Evolutionary conservation across 495 filamentous ascomycete species (phyloP), one percentile per base, ranked within the genome.

Genomic region (Penicillium salamii): DNA sequence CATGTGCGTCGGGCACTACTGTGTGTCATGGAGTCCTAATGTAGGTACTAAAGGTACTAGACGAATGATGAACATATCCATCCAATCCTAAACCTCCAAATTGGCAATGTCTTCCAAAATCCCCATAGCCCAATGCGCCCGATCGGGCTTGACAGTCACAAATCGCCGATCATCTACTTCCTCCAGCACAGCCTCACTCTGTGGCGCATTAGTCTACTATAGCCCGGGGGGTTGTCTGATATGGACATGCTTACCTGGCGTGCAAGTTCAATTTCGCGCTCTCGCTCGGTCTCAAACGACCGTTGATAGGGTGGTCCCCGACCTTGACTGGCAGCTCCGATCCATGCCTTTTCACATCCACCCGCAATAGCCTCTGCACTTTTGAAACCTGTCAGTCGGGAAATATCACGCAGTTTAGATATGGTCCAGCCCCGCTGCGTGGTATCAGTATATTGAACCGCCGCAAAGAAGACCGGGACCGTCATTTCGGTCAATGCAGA

Each of bases 321-420:
- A 3, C 89, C 89, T 50, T 84, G 66, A 46, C 82, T 78, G 0
- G 82, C 86, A 9, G 85, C 81, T 52, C 81, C 83, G 35, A 80
- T 74, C 93, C 93, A 98, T 4, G 83, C 78, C 11, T 78, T 82
- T 63, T 97, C 91, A 66, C 90, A 96, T 2, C 90, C 90, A 37
- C 78, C 67, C 9, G 89, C 87, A 48, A 97, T 90, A 28, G 89
- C 78, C 31, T 82, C 76, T 17, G 89, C 85, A 1, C 83, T 86
- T 56, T 90, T 86, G 88, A 89, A 97, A 1, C 93, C 93, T 0
- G 90, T 95, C 31, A 93, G 70, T 5, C 85, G 83, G 3, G 87
- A 79, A 29, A 96, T 82, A 61, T 89, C 81, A 47, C 80, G 79
- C 15, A 97, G 71, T 13, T 86, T 83, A 26, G 74, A 70, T 51